Evolutionary conservation across 257 asterid genomes (phyloP), one percentile per base, ranked within the genome.

Genomic region (Solanum infundibuliforme): DNA sequence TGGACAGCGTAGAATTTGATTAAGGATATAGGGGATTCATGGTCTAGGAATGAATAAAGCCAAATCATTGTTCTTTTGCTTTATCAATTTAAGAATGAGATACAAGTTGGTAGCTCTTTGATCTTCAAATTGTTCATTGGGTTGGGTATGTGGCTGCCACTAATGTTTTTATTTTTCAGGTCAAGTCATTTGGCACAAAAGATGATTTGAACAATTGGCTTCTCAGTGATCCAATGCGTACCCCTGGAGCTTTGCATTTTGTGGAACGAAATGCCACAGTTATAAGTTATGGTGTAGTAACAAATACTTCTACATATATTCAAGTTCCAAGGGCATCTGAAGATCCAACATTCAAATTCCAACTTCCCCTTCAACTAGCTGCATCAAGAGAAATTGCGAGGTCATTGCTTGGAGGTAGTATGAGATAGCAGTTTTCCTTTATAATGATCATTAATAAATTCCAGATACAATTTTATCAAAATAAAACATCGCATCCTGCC

Each of bases 281-380:
- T 43, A 89, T 92, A 83, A 83, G 91, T 55, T 92, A 90, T 88
- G 93, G 92, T 14, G 75, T 90, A 39, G 82, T 66, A 46, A 92
- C 91, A 46, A 90, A 92, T 89, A 85, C 93, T 7, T 86, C 88
- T n/a, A 58, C 93, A 69, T 58, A 66, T 39, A 68, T 35, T 10
- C 27, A 31, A 29, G 83, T 85, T 58, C 89, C 90, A 60, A 91
- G 94, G 81, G 86, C 60, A 46, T 6, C 23, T 71, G 92, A 92
- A 89, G 93, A 92, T 90, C 90, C 91, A 5, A 43, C 88, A 66
- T 91, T 91, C 88, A 90, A 91, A 39, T 92, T 84, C 86, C 93
- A 85, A 76, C 83, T 91, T 46, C 94, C 93, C n/a, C 91, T 92
- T 29, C 94, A 92, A 32, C 83, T 88, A 41, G 92, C 93, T 46